These are phyloP conservation scores for Cordyceps farinosa DNA, from an alignment of 2,329 filamentous ascomycete species.

Conservation along the genomic window DNA sequence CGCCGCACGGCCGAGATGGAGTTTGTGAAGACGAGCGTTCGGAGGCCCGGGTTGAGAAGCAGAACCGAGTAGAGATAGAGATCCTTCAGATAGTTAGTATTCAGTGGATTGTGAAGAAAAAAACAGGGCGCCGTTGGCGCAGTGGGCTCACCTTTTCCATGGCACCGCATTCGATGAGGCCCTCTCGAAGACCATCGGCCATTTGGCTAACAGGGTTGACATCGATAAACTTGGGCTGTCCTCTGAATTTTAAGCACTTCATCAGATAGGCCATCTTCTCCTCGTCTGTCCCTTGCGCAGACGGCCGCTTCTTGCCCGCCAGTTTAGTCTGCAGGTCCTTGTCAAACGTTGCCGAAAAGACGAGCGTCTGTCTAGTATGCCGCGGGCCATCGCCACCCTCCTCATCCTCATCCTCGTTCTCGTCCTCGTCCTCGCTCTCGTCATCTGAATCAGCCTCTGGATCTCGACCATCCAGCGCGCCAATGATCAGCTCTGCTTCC, in stretches of 20 bases:
- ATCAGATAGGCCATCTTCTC: slow-evolving; percentile 92
- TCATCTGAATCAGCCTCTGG: slow-evolving; percentile 55
- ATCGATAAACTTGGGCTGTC: slow-evolving; percentile 86
- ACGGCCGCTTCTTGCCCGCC: slow-evolving; percentile 64
- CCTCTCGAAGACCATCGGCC: slow-evolving; percentile 81
- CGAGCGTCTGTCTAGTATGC: slow-evolving; percentile 65
- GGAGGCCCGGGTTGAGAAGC: slow-evolving; percentile 73
- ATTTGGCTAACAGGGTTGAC: slow-evolving; percentile 87
- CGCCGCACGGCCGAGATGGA: slow-evolving; percentile 90
- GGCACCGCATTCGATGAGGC: slow-evolving; percentile 84
- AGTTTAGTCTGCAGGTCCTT: slow-evolving; percentile 89
- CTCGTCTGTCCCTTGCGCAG: slow-evolving; percentile 56
- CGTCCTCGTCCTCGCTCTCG: slow-evolving; percentile 42
- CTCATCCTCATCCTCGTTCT: slow-evolving; percentile 39
- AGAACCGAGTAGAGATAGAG: slow-evolving; percentile 88
- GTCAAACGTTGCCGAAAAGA: slow-evolving; percentile 96
- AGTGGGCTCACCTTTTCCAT: slow-evolving; percentile 72
- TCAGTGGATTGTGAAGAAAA: neutral
- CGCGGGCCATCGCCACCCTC: neutral
- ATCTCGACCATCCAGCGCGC: slow-evolving; percentile 69
- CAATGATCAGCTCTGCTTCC: slow-evolving; percentile 84
- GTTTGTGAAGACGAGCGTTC: slow-evolving; percentile 90
- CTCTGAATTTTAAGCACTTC: slow-evolving; percentile 82
- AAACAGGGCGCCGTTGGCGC: neutral
- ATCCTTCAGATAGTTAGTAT: slow-evolving; percentile 51